Base-by-base conservation (phyloP, 208 protist genomes). In the Borovskyia barvae region DNA sequence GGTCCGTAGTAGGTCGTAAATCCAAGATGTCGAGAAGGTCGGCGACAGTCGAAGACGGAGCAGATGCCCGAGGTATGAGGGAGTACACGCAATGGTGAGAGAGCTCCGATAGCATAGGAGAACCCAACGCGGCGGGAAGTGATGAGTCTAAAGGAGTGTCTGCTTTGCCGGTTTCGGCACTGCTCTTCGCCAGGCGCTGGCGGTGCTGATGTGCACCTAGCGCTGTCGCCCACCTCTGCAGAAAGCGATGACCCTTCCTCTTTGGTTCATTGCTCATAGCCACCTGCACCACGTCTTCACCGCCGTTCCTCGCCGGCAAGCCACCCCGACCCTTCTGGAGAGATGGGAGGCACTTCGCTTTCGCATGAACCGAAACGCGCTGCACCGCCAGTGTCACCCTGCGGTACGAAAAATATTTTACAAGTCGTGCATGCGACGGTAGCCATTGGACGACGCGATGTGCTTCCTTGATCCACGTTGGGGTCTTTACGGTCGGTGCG, bases 141-240 rank as follows among this genome's bases (percentile, higher is more conserved):
- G 35, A 39, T n/a, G 14, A 15, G 35, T 14, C 35, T 39, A 15
- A 39, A 30, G 20, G 3, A 19, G 19, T 12, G 28, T 2, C 6
- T 7, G 6, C n/a, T 5, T 5, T 48, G 19, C 8, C 15, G 3
- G 35, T 20, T 19, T 17, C 11, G 3, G 20, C 14, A 24, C 43
- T 36, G 19, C 3, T 19, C 4, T n/a, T 3, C 14, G 14, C 1
- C 5, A 28, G 26, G 20, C 26, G 17, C 4, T 32, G 39, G 14
- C 26, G 26, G 20, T 36, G 46, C 46, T 50, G 37, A 9, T 40
- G 28, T 1, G n/a, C 12, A 2, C 36, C 49, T 4, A 80, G 66
- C n/a, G 42, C 40, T 4, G 50, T 43, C 26, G 57, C 75, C 80
- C 80, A 93, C 8, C 87, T 60, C 45, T 90, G 82, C 43, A 93